Conservation (phyloP, 768 basidiomycete species). For the Trametes meyenii region DNA sequence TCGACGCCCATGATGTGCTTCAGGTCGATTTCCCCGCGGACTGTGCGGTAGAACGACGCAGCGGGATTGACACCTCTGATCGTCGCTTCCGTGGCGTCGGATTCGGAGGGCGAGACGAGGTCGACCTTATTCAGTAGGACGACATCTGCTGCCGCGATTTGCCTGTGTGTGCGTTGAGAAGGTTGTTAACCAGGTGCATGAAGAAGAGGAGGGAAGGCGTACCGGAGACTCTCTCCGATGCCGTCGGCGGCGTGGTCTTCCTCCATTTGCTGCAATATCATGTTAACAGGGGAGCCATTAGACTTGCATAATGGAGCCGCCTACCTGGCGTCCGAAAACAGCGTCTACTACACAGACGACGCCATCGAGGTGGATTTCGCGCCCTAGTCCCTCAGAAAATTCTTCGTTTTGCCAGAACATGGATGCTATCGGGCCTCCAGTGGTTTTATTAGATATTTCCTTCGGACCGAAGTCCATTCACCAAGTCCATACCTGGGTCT, state of each 20-base stretch:
- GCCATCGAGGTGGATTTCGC: constrained; percentile 79
- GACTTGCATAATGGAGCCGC: background rate
- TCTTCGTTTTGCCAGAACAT: constrained; percentile 91
- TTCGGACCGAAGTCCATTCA: background rate
- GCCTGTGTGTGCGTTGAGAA: constrained; percentile 50
- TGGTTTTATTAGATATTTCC: constrained; percentile 2
- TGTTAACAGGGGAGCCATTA: background rate
- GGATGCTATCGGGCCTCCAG: constrained; percentile 82
- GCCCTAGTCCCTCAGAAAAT: constrained; percentile 65
- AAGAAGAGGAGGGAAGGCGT: constrained; percentile 20
- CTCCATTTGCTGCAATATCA: constrained; percentile 72
- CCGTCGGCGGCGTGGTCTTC: constrained; percentile 70
- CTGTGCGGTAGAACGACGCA: constrained; percentile 72
- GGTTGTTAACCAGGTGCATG: no score
- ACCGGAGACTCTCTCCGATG: constrained; percentile 83
- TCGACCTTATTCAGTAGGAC: constrained; percentile 93
- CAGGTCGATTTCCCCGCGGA: constrained; percentile 74
- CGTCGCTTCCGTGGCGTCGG: constrained; percentile 54
- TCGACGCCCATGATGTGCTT: constrained; percentile 75
- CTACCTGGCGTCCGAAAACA: constrained; percentile 69
- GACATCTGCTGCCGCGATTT: constrained; percentile 92
- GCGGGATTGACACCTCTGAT: constrained; percentile 82
- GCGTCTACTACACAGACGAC: constrained; percentile 94
- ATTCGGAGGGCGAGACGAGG: constrained; percentile 52
- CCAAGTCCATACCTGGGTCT: constrained; percentile 70